These are phyloP conservation scores for Digitaria exilis DNA, from an alignment of 202 grass and related monocot species.

Conservation along the genomic window DNA sequence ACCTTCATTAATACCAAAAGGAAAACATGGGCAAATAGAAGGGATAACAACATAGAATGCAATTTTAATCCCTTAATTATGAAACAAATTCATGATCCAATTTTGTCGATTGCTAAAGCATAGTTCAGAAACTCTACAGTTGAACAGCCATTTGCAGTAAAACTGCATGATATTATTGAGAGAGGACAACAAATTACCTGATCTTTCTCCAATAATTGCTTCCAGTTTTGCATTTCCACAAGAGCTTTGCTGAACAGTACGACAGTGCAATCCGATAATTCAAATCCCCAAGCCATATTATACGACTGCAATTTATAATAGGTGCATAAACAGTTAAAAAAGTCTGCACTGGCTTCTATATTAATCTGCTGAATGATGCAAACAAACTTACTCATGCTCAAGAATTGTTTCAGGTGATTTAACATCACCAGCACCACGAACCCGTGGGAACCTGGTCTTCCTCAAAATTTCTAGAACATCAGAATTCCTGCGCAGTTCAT, in stretches of 20 bases:
- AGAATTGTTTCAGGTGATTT: slow-evolving; percentile 82
- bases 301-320: slow-evolving; percentile 56
- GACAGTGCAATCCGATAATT: slow-evolving; percentile 89
- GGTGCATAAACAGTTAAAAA: slow-evolving; percentile 22
- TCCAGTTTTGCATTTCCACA: slow-evolving; percentile 91
- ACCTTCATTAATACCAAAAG: background rate
- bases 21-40: background rate
- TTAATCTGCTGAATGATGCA: background rate
- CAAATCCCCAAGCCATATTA: slow-evolving; percentile 97
- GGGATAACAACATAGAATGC: slow-evolving; percentile 8
- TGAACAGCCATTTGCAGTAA: background rate
- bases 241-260: slow-evolving; percentile 76
- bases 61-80: background rate
- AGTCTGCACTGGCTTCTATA: background rate
- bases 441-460: slow-evolving; percentile 76
- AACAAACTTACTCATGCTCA: slow-evolving; percentile 79
- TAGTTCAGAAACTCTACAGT: background rate
- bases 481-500: slow-evolving; percentile 80
- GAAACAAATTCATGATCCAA: slow-evolving; percentile 18
- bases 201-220: slow-evolving; percentile 86
- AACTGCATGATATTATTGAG: slow-evolving; percentile 2
- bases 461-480: slow-evolving; percentile 90
- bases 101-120: background rate
- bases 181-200: slow-evolving; percentile 48
- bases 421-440: slow-evolving; percentile 51